phyloP scores from a whole-genome alignment of 768 basidiomycete species.

The Suillus subalutaceus region DNA sequence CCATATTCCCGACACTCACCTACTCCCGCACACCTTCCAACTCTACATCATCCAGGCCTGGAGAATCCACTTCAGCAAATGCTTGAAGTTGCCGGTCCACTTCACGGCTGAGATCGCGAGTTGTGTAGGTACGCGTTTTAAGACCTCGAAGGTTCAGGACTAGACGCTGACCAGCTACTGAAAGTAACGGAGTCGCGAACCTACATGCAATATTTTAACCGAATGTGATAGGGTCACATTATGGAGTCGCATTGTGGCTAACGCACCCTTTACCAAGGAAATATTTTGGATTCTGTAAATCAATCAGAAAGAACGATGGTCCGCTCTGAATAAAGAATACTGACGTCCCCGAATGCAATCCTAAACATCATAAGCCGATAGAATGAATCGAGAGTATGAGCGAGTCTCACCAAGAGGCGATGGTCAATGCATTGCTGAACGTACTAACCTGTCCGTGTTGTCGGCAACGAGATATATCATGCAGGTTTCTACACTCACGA shows the following conservation, averaged over 20 bases:
- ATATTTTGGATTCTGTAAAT: slow-evolving; percentile 17
- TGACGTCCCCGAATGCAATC: slow-evolving; percentile 14
- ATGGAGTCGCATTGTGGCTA: background rate
- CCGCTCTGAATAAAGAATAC: background rate
- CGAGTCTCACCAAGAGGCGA: slow-evolving; percentile 19
- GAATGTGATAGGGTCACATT: background rate
- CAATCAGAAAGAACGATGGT: background rate
- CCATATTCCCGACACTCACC: background rate
- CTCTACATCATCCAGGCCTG: background rate
- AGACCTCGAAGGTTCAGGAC: slow-evolving; percentile 21
- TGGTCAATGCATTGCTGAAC: slow-evolving; percentile 11
- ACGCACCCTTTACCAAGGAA: slow-evolving; percentile 15
- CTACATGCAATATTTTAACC: slow-evolving; percentile 9
- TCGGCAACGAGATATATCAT: background rate
- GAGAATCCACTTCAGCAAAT: background rate
- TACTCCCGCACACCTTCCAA: background rate
- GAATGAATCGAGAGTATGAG: background rate
- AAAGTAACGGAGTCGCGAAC: slow-evolving; percentile 17
- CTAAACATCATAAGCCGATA: slow-evolving; percentile 7
- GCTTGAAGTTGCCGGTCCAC: slow-evolving; percentile 22
- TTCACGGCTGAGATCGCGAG: slow-evolving; percentile 18
- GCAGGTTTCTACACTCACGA: background rate
- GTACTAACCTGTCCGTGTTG: slow-evolving; percentile 1
- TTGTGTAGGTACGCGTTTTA: background rate
- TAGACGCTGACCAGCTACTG: slow-evolving; percentile 21